phyloP scores from a whole-genome alignment of 345 rosid species.

The Gossypium stocksii region DNA sequence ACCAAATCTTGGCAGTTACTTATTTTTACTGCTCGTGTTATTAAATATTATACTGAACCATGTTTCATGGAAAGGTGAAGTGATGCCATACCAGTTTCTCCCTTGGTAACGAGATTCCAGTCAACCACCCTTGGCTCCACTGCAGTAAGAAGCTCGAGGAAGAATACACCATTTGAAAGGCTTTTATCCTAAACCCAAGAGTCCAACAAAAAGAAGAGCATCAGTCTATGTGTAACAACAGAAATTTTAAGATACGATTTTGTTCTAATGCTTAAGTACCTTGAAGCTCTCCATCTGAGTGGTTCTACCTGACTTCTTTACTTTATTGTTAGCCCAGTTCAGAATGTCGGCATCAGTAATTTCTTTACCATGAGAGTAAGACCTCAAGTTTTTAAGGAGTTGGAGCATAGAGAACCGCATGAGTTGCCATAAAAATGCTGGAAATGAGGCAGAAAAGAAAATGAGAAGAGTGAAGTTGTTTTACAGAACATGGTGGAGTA shows the following conservation, averaged over 20 bases:
- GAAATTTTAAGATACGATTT: background rate
- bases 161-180: conserved; percentile 74
- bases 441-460: conserved; percentile 10
- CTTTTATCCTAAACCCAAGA: conserved; percentile 57
- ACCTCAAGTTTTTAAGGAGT: conserved; percentile 84
- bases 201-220: conserved; percentile 13
- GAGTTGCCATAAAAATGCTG: conserved; percentile 94
- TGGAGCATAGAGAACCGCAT: conserved; percentile 97
- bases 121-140: conserved; percentile 95
- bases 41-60: background rate
- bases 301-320: conserved; percentile 61
- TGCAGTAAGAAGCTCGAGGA: conserved; percentile 81
- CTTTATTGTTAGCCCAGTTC: conserved; percentile 84
- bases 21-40: background rate
- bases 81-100: conserved; percentile 59
- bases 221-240: conserved; percentile 3
- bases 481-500: background rate
- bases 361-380: conserved; percentile 86
- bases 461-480: conserved; percentile 14
- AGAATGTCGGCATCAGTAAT: conserved; percentile 83
- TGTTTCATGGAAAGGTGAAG: background rate
- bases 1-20: background rate
- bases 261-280: conserved; percentile 37
- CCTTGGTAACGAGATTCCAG: conserved; percentile 81
- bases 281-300: conserved; percentile 88